Percentiles rank a stretch among this genome's conserved stretches.
These are phyloP conservation scores for Handroanthus guayacan DNA, from an alignment of 257 asterid species.

Conservation along the genomic window DNA sequence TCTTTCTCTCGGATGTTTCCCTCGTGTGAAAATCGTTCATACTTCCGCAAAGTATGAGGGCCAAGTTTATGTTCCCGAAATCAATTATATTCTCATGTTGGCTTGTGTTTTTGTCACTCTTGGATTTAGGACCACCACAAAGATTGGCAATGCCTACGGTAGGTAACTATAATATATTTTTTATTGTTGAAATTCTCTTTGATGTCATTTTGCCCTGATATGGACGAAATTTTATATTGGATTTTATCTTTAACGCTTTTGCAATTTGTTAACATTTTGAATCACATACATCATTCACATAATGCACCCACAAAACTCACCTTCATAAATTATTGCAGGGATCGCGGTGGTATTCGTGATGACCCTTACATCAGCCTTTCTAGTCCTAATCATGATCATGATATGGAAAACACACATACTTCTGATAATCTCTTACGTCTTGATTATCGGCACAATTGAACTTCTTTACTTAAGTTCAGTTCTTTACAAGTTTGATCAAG, in stretches of 20 bases:
- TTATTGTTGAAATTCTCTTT: not conserved
- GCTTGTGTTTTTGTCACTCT: constrained; percentile 56
- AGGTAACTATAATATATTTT: not conserved
- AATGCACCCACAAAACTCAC: not conserved
- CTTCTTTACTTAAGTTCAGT: constrained; percentile 54
- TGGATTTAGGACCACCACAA: constrained; percentile 47
- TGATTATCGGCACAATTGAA: constrained; percentile 49
- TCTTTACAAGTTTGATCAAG: constrained; percentile 58
- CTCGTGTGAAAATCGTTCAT: constrained; percentile 61
- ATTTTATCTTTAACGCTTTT: too few relatives aligned
- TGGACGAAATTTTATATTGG: too few relatives aligned
- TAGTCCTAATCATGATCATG: constrained; percentile 61
- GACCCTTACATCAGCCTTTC: constrained; percentile 55
- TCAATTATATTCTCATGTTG: constrained; percentile 59
- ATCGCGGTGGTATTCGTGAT: constrained; percentile 69
- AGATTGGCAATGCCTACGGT: constrained; percentile 72
- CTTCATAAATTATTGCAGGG: constrained; percentile 37
- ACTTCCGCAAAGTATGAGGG: constrained; percentile 55
- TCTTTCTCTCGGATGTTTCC: constrained; percentile 62
- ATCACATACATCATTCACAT: too few relatives aligned
- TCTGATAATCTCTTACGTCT: constrained; percentile 39
- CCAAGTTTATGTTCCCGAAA: constrained; percentile 64
- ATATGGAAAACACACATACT: constrained; percentile 65
- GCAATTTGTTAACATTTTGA: too few relatives aligned
- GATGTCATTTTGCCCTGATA: not conserved